Base-by-base conservation (phyloP, 2,329 filamentous ascomycete genomes). In the Cordyceps sp. region DNA sequence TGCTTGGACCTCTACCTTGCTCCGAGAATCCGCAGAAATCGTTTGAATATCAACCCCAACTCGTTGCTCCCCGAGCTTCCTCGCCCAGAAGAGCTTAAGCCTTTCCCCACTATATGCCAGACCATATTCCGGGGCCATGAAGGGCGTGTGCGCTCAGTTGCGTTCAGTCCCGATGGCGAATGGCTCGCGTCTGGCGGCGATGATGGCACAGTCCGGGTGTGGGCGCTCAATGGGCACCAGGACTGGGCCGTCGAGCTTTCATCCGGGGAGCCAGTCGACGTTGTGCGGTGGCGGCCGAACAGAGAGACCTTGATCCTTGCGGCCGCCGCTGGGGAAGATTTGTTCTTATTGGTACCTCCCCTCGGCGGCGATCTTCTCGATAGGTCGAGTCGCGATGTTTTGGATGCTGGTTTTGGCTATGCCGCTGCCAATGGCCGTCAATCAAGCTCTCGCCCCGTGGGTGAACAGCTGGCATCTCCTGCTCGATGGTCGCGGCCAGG, bases 1-100 rank as follows among this genome's bases (percentile, higher is more conserved):
- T 96, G 85, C 52, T 62, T 98, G 43, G 92, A 98, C 57, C 68
- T 98, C 14, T 98, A 98, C 53, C 69, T 98, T 37, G 90, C 92
- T 13, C 90, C 92, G 29, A 71, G 90, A 47, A 75, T 98, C 35
- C 75, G 88, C 37, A 80, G 92, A 53, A 94, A 86, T 61, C 81
- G 86, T 54, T 72, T 98, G 47, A 93, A 96, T 57, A 96, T 98
- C 48, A 90, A 98, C 46, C 90, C 90, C 4, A 80, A 81, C 53
- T 93, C 84, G 24, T 64, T 98, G 31, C 68, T 98, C 23, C 88
- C 90, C 10, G 94, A 94, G 53, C 66, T 98, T 7, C 90, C 92
- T 7, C 82, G 80, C 37, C 88, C 90, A 1, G 83, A 93, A 45
- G 88, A 98, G 47, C 66, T 98, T 35, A 84, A 84, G 47, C 90